Conservation (phyloP, 1,284 basidiomycete genomes). For the Pholiota adiposa region DNA sequence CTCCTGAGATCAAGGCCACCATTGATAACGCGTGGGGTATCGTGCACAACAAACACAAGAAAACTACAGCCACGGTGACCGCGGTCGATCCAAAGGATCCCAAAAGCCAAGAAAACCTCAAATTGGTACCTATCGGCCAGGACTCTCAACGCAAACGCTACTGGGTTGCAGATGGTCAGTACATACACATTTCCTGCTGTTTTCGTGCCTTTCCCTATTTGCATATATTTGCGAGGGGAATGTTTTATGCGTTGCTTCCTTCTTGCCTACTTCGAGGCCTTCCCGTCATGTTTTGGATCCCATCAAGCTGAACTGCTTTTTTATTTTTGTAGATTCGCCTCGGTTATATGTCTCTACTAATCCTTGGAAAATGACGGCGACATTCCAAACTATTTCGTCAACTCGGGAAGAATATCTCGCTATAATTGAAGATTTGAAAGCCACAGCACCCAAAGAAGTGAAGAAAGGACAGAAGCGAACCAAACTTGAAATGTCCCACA, state of each 20-base stretch:
- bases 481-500: conserved; percentile 61
- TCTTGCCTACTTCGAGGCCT: conserved; percentile 33
- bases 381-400: conserved; percentile 69
- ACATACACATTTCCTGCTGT: conserved; percentile 45
- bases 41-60: conserved; percentile 80
- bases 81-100: conserved; percentile 61
- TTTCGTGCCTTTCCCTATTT: conserved; percentile 56
- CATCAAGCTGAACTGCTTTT: conserved; percentile 31
- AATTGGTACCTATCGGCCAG: conserved; percentile 72
- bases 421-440: conserved; percentile 63
- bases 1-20: conserved; percentile 63
- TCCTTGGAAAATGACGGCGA: conserved; percentile 82
- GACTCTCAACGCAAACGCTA: conserved; percentile 74
- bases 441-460: conserved; percentile 47
- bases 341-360: conserved; percentile 80
- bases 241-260: conserved; percentile 38
- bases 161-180: conserved; percentile 84
- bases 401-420: conserved; percentile 71
- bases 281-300: conserved; percentile 30
- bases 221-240: conserved; percentile 64
- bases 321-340: conserved; percentile 66
- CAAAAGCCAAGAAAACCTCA: conserved; percentile 63
- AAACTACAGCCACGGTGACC: conserved; percentile 59
- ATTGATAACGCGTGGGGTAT: conserved; percentile 87
- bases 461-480: conserved; percentile 52